Percentiles rank a stretch among this genome's conserved stretches.
Evolutionary conservation across 768 basidiomycete genomes (phyloP).

Genomic region (Heimioporus sp.): DNA sequence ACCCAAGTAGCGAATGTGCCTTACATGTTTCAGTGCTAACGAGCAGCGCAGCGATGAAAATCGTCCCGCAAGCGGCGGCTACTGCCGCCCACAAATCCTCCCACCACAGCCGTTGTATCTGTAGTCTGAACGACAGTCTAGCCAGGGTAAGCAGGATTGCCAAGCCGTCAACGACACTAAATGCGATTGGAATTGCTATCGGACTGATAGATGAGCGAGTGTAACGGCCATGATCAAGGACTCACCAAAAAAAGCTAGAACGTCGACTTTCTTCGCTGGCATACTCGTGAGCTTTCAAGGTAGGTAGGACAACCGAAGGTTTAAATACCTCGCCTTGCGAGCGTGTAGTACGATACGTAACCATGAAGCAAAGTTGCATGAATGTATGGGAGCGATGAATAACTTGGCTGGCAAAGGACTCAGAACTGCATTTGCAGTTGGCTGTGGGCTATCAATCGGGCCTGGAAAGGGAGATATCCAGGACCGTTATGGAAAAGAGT

Average conservation of each 20-base stretch:
- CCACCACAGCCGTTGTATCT: slow-evolving; percentile 5
- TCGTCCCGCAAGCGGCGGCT: not conserved
- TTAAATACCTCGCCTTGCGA: not conserved
- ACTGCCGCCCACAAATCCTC: slow-evolving; percentile 1
- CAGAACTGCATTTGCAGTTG: too few relatives aligned
- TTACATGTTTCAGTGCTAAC: not conserved
- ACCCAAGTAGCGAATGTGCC: not conserved
- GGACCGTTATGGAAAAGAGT: too few relatives aligned
- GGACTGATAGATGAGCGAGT: not conserved
- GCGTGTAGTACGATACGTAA: not conserved
- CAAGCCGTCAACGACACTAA: not conserved
- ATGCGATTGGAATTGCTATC: not conserved
- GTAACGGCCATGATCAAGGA: not conserved
- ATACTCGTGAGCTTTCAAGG: not conserved
- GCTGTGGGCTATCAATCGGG: too few relatives aligned
- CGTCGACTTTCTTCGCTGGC: not conserved
- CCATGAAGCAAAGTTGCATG: not conserved
- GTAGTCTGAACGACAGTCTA: not conserved
- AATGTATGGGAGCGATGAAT: not conserved
- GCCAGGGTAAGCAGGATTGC: not conserved
- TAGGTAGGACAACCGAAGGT: not conserved
- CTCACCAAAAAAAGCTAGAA: not conserved
- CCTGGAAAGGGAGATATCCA: too few relatives aligned
- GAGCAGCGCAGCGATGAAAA: not conserved
- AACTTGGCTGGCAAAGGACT: not conserved